Conservation (phyloP, 2,329 filamentous ascomycete genomes). For the Exophiala mesophila region DNA sequence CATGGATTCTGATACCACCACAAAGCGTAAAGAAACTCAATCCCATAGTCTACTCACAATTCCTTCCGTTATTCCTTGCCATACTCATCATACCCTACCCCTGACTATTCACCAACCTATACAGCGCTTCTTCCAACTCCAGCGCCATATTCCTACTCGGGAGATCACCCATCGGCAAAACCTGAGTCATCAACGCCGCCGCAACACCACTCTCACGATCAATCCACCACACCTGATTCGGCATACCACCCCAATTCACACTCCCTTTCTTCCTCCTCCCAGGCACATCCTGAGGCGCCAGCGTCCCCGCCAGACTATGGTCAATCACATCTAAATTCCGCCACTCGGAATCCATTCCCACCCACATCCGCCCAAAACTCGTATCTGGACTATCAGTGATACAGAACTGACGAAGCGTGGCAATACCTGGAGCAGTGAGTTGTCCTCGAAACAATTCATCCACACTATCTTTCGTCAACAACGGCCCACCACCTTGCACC, state of each 20-base stretch:
- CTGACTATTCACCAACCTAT: not conserved
- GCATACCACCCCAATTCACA: slow-evolving; percentile 24
- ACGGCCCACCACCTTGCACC: slow-evolving; percentile 22
- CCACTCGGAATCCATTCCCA: not conserved
- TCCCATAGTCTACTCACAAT: not conserved
- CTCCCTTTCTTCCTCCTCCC: slow-evolving; percentile 11
- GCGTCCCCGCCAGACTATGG: slow-evolving; percentile 8
- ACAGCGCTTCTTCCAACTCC: slow-evolving; percentile 11
- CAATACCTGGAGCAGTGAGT: slow-evolving; percentile 30
- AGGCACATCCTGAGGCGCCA: slow-evolving; percentile 9
- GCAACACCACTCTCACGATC: slow-evolving; percentile 21
- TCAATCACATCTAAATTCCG: not conserved
- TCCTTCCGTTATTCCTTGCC: not conserved
- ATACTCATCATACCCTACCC: not conserved
- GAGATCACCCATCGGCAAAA: slow-evolving; percentile 21
- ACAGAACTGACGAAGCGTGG: slow-evolving; percentile 1
- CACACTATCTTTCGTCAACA: slow-evolving; percentile 54
- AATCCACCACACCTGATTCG: slow-evolving; percentile 25
- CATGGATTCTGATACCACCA: too few species aligned
- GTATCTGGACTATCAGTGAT: not conserved
- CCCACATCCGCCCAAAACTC: not conserved
- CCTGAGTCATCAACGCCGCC: slow-evolving; percentile 20
- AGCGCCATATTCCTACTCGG: slow-evolving; percentile 4
- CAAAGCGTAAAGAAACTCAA: too few species aligned
- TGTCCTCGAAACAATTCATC: slow-evolving; percentile 46